These are phyloP conservation scores for Ettlia oleoabundans DNA, from an alignment of 139 green algal genomes.

Conservation along the genomic window DNA sequence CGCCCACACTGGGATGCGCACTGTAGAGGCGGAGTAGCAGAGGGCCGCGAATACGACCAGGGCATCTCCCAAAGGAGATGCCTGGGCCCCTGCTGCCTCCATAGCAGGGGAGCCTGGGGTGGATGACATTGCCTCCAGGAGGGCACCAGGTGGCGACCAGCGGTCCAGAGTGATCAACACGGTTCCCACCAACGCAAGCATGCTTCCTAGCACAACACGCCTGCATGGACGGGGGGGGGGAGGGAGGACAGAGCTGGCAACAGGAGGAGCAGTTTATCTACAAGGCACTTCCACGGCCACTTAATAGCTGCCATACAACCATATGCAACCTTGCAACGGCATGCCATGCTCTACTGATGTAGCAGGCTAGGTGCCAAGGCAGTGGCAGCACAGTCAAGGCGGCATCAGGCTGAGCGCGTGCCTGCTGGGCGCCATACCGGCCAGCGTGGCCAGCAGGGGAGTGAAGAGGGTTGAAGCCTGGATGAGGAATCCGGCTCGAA, in stretches of 20 bases:
- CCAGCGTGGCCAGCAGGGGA: slow-evolving; percentile 23
- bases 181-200: slow-evolving; percentile 32
- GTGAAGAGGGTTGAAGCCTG: slow-evolving; percentile 45
- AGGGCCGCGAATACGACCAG: slow-evolving; percentile 23
- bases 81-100: neutral
- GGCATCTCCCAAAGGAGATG: slow-evolving; percentile 2
- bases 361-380: no score
- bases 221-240: neutral
- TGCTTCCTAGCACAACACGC: slow-evolving; percentile 14
- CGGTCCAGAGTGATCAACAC: slow-evolving; percentile 34
- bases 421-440: slow-evolving; percentile 5
- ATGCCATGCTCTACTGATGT: no score
- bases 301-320: no score
- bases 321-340: no score
- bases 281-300: no score
- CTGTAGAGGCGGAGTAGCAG: slow-evolving; percentile 41
- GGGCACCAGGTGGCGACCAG: neutral
- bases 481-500: slow-evolving; percentile 49
- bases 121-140: neutral
- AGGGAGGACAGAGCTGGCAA: neutral
- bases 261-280: no score
- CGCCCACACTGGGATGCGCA: slow-evolving; percentile 42
- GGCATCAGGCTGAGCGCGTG: neutral
- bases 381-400: neutral
- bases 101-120: neutral